Evolutionary conservation across 2,329 filamentous ascomycete genomes (phyloP).

Genomic region (Colletotrichum chrysophilum): DNA sequence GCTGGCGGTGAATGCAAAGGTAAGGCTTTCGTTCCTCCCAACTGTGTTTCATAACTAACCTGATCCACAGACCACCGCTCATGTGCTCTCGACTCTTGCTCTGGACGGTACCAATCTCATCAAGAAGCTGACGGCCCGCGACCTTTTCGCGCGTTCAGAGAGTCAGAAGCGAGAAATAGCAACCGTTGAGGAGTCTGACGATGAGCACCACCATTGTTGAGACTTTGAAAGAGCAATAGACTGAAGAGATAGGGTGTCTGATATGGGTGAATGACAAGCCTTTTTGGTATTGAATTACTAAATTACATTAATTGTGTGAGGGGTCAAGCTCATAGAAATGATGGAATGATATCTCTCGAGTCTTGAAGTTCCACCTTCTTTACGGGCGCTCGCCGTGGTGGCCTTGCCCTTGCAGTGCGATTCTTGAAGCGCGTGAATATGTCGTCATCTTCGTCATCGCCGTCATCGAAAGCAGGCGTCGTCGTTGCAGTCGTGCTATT

Average conservation of each 20-base stretch:
- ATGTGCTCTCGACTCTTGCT: conserved; percentile 13
- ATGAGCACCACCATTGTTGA: background rate
- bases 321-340: background rate
- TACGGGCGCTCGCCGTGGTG: conserved; percentile 25
- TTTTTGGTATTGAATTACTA: background rate
- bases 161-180: background rate
- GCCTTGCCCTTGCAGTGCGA: background rate
- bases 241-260: background rate
- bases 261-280: background rate
- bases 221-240: background rate
- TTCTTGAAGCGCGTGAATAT: conserved; percentile 19
- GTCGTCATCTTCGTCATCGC: conserved; percentile 10
- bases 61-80: background rate
- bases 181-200: background rate
- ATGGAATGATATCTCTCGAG: conserved; percentile 22
- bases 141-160: background rate
- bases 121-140: background rate
- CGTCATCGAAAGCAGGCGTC: background rate
- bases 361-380: conserved; percentile 13
- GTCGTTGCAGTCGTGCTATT: conserved; percentile 31
- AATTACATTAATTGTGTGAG: background rate
- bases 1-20: conserved; percentile 34
- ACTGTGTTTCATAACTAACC: background rate
- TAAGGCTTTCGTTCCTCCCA: background rate
- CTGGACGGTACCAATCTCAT: conserved; percentile 23